Base-by-base conservation (phyloP, 2,329 filamentous ascomycete genomes). In the Microsporum audouinii region DNA sequence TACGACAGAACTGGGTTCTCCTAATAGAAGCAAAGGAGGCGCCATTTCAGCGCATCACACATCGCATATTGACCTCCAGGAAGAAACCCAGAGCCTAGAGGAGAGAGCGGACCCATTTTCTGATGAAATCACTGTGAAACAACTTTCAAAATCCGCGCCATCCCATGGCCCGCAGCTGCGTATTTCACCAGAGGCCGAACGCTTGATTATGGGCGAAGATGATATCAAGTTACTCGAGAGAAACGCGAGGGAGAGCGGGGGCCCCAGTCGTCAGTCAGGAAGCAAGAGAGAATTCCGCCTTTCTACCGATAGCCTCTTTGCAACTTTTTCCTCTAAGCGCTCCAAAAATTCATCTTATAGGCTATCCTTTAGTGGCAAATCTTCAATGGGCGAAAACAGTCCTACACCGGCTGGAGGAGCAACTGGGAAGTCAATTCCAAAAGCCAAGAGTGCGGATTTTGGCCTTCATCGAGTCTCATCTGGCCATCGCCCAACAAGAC, bases 161-260 rank as follows among this genome's bases (percentile, higher is more conserved):
- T 57, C 39, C 14, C 58, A 47, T 45, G 65, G 65, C 3, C 65
- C 64, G 10, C 59, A 62, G 33, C 60, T 67, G 7, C 63, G 64
- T 23, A 66, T 67, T 38, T 63, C 64, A 2, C 61, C 64, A 14
- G 64, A 65, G 23, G 65, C 65, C n/a, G 64, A 66, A 6, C 61
- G 58, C n/a, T 29, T 67, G n/a, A 65, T 67, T 5, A 63, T 67
- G 64, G 65, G 65, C 10, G 33, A 17, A 10, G 53, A 58, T 3
- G 38, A 58, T 33, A 47, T 8, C 5, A 60, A 59, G 49, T 23
- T 60, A 27, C 36, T 33, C 10, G 58, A 43, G 7, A 47, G 45
- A 2, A 60, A 58, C 17, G 29, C 14, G 6, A 58, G 55, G 6
- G 57, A 51, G 33, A 51, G 7, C 36, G 43, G 53, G 8, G 45